phyloP scores from a whole-genome alignment of 2,329 filamentous ascomycete genomes.

The Fonsecaea erecta region DNA sequence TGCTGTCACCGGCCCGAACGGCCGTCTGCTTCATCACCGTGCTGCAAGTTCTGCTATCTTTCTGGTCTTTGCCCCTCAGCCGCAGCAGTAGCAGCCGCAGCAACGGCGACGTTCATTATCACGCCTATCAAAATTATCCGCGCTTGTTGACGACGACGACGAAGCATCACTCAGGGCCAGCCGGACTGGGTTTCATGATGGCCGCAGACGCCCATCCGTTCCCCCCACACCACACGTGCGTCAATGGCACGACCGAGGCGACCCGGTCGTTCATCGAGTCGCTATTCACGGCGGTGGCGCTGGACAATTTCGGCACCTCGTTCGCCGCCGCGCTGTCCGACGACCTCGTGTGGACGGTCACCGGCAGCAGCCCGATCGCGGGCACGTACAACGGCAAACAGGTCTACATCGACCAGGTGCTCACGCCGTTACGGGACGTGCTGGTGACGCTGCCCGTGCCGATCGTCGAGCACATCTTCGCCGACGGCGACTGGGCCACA shows the following conservation, averaged over 20 bases:
- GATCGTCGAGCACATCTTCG: slow-evolving; percentile 28
- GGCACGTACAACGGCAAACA: slow-evolving; percentile 25
- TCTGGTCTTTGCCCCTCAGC: not conserved
- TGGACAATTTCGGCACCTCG: slow-evolving; percentile 27
- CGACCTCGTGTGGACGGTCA: slow-evolving; percentile 27
- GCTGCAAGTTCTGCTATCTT: slow-evolving; percentile 3
- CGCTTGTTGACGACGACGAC: not conserved
- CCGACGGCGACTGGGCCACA: slow-evolving; percentile 25
- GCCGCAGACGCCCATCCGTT: slow-evolving; percentile 15
- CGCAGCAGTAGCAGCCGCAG: too few relatives aligned
- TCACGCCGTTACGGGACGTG: slow-evolving; percentile 25
- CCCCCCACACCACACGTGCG: not conserved
- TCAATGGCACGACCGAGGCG: slow-evolving; percentile 14
- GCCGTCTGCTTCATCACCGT: not conserved
- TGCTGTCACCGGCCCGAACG: slow-evolving; percentile 1
- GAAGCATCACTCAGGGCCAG: not conserved
- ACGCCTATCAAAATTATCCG: not conserved
- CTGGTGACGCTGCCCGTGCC: slow-evolving; percentile 24
- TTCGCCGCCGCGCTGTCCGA: slow-evolving; percentile 23
- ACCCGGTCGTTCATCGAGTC: slow-evolving; percentile 26
- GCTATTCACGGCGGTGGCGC: slow-evolving; percentile 26
- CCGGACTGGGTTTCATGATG: slow-evolving; percentile 9
- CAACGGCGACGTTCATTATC: not conserved
- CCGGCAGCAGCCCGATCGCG: slow-evolving; percentile 22
- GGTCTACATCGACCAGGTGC: slow-evolving; percentile 26